Evolutionary conservation across 768 basidiomycete species (phyloP).

Genomic region (Podaxis sp.): DNA sequence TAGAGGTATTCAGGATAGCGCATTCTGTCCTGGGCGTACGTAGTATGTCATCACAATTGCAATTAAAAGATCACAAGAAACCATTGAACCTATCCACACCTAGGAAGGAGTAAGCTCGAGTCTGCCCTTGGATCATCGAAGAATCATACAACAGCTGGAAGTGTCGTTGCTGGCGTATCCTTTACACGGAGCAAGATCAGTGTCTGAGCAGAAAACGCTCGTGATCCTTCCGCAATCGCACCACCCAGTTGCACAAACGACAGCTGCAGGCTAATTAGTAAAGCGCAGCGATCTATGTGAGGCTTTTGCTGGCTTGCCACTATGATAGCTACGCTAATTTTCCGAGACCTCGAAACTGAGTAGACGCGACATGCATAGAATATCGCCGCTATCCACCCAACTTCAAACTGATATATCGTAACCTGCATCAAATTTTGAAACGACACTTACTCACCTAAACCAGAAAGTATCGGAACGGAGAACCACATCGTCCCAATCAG

Average conservation of each 20-base stretch:
- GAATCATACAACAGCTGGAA: neutral
- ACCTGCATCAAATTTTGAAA: neutral
- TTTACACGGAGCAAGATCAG: neutral
- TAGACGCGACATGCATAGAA: conserved; percentile 10
- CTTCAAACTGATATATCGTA: neutral
- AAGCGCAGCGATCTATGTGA: neutral
- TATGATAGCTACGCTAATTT: neutral
- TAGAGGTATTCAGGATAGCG: neutral
- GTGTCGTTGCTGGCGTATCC: neutral
- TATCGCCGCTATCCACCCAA: conserved; percentile 10
- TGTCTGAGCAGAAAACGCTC: neutral
- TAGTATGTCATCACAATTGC: conserved; percentile 11
- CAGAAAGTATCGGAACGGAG: neutral
- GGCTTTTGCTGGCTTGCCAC: neutral
- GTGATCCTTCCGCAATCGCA: neutral
- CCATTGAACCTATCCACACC: conserved; percentile 4
- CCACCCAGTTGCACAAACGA: conserved; percentile 1
- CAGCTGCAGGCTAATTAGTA: neutral
- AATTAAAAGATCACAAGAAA: conserved; percentile 8
- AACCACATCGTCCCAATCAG: conserved; percentile 7
- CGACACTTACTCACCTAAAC: neutral
- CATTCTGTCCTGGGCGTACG: neutral
- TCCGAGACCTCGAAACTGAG: neutral
- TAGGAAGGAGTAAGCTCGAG: neutral
- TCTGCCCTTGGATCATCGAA: neutral